Conservation (phyloP, 2,329 filamentous ascomycete genomes). For the Ciborinia camelliae region DNA sequence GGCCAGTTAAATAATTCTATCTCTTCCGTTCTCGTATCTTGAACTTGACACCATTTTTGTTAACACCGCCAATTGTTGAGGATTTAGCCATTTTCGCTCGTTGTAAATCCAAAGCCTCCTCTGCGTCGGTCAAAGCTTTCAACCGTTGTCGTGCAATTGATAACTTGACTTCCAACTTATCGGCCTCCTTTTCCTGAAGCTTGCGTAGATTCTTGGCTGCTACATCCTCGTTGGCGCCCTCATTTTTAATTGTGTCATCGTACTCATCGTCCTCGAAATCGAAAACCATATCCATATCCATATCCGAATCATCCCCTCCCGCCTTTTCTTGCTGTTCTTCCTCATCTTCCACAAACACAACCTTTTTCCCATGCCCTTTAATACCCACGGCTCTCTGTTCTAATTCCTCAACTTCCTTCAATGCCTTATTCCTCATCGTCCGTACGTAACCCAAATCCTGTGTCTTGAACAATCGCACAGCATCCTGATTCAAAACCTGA, state of each 20-base stretch:
- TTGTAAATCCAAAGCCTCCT: conserved; percentile 56
- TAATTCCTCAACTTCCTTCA: conserved; percentile 54
- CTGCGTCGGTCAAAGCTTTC: conserved; percentile 52
- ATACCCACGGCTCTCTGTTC: conserved; percentile 51
- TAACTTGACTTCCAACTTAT: conserved; percentile 50
- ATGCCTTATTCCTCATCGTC: conserved; percentile 57
- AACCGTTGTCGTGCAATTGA: conserved; percentile 52
- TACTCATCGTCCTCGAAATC: conserved; percentile 28
- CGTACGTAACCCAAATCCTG: conserved; percentile 65
- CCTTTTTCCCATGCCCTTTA: conserved; percentile 36
- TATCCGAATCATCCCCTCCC: conserved; percentile 32
- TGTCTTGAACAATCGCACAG: conserved; percentile 62
- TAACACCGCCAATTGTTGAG: conserved; percentile 56
- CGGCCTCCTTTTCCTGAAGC: conserved; percentile 45
- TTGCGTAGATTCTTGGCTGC: conserved; percentile 40
- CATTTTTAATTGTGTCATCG: conserved; percentile 23
- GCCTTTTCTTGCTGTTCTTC: conserved; percentile 29
- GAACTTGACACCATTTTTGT: conserved; percentile 58
- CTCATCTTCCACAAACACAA: conserved; percentile 38
- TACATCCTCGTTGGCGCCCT: conserved; percentile 23
- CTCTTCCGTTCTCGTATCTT: conserved; percentile 62
- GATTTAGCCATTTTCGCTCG: conserved; percentile 64
- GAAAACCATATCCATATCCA: conserved; percentile 30
- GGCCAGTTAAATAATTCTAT: conserved; percentile 32
- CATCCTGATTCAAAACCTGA: conserved; percentile 52